phyloP scores from a whole-genome alignment of 1,139 yeast species.

The Saccharomyces hybrid region DNA sequence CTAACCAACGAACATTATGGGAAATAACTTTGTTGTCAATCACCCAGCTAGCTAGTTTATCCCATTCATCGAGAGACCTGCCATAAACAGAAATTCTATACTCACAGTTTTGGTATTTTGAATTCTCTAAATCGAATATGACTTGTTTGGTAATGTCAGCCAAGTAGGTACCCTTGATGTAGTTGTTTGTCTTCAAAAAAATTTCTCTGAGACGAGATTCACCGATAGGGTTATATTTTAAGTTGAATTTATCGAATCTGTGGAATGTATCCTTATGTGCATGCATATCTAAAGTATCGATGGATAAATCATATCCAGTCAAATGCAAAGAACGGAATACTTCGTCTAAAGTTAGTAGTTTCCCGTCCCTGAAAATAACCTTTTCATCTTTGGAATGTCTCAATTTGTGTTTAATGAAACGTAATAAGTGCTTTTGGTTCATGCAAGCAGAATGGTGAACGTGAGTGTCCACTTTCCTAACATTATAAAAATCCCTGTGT shows the following conservation, averaged over 20 bases:
- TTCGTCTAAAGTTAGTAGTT: constrained; percentile 74
- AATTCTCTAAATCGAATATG: constrained; percentile 83
- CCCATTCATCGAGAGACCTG: constrained; percentile 87
- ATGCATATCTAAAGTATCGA: constrained; percentile 98
- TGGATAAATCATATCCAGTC: constrained; percentile 89
- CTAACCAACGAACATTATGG: constrained; percentile 93
- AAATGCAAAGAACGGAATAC: constrained; percentile 86
- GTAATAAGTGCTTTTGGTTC: constrained; percentile 93
- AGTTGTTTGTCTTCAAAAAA: constrained; percentile 91
- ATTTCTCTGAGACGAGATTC: constrained; percentile 95
- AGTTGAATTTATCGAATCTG: constrained; percentile 92
- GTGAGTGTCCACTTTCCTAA: constrained; percentile 97
- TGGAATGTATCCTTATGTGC: constrained; percentile 98
- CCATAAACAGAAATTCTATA: constrained; percentile 94
- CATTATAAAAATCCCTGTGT: constrained; percentile 96
- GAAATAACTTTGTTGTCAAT: constrained; percentile 86
- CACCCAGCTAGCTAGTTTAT: constrained; percentile 89
- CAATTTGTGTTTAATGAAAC: constrained; percentile 89
- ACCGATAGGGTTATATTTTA: constrained; percentile 96
- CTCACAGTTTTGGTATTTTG: constrained; percentile 96
- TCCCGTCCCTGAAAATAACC: constrained; percentile 90
- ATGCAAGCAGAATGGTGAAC: constrained; percentile 98
- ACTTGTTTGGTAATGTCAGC: constrained; percentile 95
- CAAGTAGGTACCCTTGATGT: constrained; percentile 75
- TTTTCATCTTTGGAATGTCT: constrained; percentile 76